Percentiles rank a stretch among this genome's conserved stretches.
phyloP scores from a whole-genome alignment of 176 grass and related monocot species.

The Raddia distichophylla region DNA sequence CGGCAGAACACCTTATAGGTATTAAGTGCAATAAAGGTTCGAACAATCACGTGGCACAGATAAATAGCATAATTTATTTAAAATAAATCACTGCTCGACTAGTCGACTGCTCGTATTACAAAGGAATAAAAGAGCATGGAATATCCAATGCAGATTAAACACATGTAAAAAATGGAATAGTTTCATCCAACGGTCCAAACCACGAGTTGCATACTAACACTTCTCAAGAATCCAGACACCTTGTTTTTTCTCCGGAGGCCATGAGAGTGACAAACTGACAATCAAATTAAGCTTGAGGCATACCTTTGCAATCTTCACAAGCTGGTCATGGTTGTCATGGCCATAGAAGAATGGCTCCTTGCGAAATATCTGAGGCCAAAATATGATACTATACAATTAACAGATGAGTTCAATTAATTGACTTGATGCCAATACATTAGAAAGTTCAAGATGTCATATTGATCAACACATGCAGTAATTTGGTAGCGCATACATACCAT shows the following conservation, averaged over 20 bases:
- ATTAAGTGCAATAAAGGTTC: neutral
- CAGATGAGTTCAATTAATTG: slow-evolving; percentile 23
- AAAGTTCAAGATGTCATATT: slow-evolving; percentile 4
- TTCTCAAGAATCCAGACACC: neutral
- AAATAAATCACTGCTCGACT: neutral
- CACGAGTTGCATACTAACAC: neutral
- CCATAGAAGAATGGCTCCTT: slow-evolving; percentile 99
- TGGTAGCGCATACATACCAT: slow-evolving; percentile 63
- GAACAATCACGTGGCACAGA: neutral
- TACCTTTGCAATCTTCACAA: slow-evolving; percentile 98
- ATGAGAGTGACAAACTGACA: neutral
- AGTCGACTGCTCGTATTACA: neutral
- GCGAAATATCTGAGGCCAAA: slow-evolving; percentile 88
- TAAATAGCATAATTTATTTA: neutral
- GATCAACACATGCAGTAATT: neutral
- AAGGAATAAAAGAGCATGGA: neutral
- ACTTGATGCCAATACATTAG: slow-evolving; percentile 29
- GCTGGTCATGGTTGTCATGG: slow-evolving; percentile 96
- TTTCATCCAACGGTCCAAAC: slow-evolving; percentile 16
- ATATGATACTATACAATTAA: slow-evolving; percentile 44
- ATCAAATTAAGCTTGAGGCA: neutral
- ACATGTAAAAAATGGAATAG: neutral
- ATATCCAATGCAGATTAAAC: neutral
- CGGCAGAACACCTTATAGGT: neutral
- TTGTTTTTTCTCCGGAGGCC: neutral